Evolutionary conservation across 1,284 basidiomycete species (phyloP).

Genomic region (Calocybe gambosa): DNA sequence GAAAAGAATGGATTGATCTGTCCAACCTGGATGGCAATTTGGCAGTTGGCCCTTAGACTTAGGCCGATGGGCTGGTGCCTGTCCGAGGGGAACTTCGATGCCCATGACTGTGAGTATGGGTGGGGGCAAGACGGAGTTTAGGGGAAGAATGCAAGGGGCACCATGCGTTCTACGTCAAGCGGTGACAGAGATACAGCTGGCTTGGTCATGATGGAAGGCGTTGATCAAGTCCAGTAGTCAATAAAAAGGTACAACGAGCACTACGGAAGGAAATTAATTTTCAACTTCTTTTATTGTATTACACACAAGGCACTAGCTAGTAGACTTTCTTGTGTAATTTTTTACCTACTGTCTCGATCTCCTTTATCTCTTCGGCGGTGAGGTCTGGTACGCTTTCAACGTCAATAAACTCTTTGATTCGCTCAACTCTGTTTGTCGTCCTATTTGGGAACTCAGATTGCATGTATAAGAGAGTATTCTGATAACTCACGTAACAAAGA

Average conservation of each 20-base stretch:
- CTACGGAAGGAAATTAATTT: not conserved
- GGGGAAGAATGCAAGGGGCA: not conserved
- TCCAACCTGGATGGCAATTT: constrained; percentile 14
- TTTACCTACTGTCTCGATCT: constrained; percentile 58
- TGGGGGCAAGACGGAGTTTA: constrained; percentile 2
- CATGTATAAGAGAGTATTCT: not conserved
- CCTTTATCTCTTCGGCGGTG: constrained; percentile 51
- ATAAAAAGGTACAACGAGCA: not conserved
- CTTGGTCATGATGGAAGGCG: constrained; percentile 8
- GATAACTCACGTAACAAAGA: constrained; percentile 63
- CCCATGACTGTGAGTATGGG: constrained; percentile 1
- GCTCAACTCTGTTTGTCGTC: constrained; percentile 63
- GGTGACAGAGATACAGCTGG: not conserved
- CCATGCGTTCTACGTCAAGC: constrained; percentile 7
- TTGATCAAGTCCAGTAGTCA: constrained; percentile 5
- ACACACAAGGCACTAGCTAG: constrained; percentile 22
- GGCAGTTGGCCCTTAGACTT: constrained; percentile 25
- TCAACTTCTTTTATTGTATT: not conserved
- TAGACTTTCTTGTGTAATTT: constrained; percentile 52
- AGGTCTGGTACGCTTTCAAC: constrained; percentile 51
- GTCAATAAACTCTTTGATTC: constrained; percentile 64
- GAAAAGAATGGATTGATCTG: constrained; percentile 14
- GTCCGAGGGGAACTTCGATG: constrained; percentile 17
- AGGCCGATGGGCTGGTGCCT: constrained; percentile 10
- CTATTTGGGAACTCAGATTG: constrained; percentile 27